Base-by-base conservation (phyloP, 805 yeast species). In the Candida mattraensis region DNA sequence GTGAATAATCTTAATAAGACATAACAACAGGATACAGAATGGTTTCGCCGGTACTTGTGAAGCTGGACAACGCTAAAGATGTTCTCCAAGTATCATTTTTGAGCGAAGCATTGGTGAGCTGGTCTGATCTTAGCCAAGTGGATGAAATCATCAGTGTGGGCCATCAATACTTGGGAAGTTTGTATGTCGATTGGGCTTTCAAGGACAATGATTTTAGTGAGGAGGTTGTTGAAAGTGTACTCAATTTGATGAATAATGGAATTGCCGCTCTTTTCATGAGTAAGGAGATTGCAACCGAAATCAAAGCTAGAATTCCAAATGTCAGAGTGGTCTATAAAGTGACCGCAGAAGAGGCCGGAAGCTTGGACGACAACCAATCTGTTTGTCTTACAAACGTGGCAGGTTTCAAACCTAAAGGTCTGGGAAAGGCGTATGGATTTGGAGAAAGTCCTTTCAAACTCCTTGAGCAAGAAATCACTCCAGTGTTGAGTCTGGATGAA, bases 41-140 rank as follows among this genome's bases (percentile, higher is more conserved):
- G 67, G 52, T 53, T 23, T 61, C 56, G 35, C 68, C 68, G 15
- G 26, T 63, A 17, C 42, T 63, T 16, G 66, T 67, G 12, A 47
- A 45, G 18, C 50, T 48, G 26, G 8, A 44, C 4, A 30, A 46
- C 6, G 31, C 51, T 2, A 25, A 30, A 9, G 46, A 40, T 18
- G 39, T 44, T 3, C 31, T 37, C 21, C 30, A 39, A 4, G 40
- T 59, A 7, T 30, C 52, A 5, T 50, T 60, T 8, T 55, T 55
- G 6, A 63, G 63, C 14, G 59, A 60, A 31, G 54, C 55, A 6
- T 32, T 61, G 15, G 33, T 56, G 16, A 32, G 47, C 9, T 51
- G 52, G 7, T 24, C 37, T 14, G 47, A 39, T 13, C 26, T 42
- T 9, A 28, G 49, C 7, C 27, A 30, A n/a, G 35, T 44, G 15